phyloP scores from a whole-genome alignment of 192 early-diverging fungal genomes.

The Coemansia sp. region DNA sequence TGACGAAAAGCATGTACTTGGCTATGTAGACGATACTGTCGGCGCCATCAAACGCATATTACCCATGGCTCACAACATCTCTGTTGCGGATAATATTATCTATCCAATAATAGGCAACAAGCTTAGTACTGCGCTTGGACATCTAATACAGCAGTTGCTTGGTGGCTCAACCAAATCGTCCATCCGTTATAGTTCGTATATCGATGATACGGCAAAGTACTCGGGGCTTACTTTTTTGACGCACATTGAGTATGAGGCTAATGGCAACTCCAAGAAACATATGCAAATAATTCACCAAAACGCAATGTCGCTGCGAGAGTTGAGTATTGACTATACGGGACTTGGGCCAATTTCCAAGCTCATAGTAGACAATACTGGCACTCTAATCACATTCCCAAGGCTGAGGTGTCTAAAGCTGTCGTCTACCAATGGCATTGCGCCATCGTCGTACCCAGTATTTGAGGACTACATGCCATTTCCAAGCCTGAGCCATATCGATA shows the following conservation, averaged over 20 bases:
- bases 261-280: not conserved
- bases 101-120: not conserved
- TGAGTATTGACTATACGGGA: not conserved
- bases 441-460: not conserved
- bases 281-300: not conserved
- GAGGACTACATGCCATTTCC: not conserved
- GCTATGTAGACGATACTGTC: not conserved
- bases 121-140: not conserved
- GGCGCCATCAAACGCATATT: not conserved
- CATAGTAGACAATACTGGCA: not conserved
- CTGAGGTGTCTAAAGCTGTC: not conserved
- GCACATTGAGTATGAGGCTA: not conserved
- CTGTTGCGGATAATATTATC: not conserved
- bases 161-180: not conserved
- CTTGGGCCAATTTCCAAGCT: not conserved
- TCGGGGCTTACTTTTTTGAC: not conserved
- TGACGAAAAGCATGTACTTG: not conserved
- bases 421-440: not conserved
- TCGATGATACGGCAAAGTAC: conserved; percentile 5
- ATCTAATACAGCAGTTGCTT: not conserved
- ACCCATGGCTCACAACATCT: not conserved
- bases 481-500: not conserved
- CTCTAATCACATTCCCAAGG: not conserved
- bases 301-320: not conserved
- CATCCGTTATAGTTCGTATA: not conserved